These are phyloP conservation scores for Paecilomyces sp. DNA, from an alignment of 2,329 filamentous ascomycete species.

Conservation along the genomic window DNA sequence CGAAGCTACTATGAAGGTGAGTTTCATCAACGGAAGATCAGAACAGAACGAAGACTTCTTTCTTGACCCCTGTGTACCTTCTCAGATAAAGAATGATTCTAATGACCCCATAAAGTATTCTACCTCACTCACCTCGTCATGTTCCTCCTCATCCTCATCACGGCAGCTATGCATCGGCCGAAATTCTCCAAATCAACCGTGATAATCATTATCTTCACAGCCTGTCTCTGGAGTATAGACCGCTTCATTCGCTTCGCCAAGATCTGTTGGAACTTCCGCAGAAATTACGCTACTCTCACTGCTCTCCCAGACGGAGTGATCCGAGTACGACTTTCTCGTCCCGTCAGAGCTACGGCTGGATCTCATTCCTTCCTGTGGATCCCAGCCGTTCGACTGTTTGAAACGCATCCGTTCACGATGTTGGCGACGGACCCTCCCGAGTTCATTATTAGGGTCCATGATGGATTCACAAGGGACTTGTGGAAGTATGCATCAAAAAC, in stretches of 20 bases:
- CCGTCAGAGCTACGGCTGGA: conserved; percentile 43
- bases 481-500: conserved; percentile 5
- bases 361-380: conserved; percentile 61
- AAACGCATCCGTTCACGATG: conserved; percentile 44
- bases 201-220: conserved; percentile 6
- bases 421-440: conserved; percentile 8
- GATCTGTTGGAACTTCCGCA: conserved; percentile 6
- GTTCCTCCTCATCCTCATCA: conserved; percentile 8
- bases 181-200: conserved; percentile 4
- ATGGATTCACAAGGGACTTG: conserved; percentile 11
- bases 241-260: conserved; percentile 5
- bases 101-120: conserved; percentile 3
- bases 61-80: too few species aligned
- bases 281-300: conserved; percentile 32
- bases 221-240: conserved; percentile 6
- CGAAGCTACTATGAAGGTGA: not conserved
- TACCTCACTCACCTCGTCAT: conserved; percentile 6
- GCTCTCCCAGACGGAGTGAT: conserved; percentile 50
- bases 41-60: too few species aligned
- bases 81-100: not conserved
- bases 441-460: conserved; percentile 9
- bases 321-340: conserved; percentile 48
- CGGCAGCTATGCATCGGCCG: conserved; percentile 7
- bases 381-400: conserved; percentile 48
- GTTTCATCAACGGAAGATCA: not conserved